These are phyloP conservation scores for Parasarocladium wereldwijsianum DNA, from an alignment of 2,329 filamentous ascomycete species.

Conservation along the genomic window DNA sequence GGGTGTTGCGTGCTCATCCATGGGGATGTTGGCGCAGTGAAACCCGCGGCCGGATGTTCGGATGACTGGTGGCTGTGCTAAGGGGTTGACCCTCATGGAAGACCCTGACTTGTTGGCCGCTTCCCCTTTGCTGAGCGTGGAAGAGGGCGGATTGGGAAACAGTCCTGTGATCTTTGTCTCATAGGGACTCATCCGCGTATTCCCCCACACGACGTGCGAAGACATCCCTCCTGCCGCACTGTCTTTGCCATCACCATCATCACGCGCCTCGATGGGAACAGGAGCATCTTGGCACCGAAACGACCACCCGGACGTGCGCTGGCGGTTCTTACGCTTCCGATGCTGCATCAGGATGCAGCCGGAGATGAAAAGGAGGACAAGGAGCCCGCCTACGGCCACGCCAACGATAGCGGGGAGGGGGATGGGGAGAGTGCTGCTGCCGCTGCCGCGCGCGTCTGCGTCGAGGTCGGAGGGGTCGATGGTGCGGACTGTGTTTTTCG, in stretches of 20 bases:
- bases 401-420: conserved; percentile 26
- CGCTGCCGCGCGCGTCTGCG: not conserved
- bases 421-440: conserved; percentile 8
- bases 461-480: conserved; percentile 15
- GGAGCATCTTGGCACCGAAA: conserved; percentile 34
- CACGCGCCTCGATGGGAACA: not conserved
- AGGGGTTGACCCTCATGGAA: not conserved
- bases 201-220: not conserved
- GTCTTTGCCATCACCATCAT: not conserved
- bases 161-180: conserved; percentile 2
- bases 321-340: conserved; percentile 27
- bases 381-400: conserved; percentile 24
- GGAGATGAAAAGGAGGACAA: conserved; percentile 20
- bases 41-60: conserved; percentile 2
- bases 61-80: not conserved
- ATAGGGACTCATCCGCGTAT: conserved; percentile 1
- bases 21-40: not conserved
- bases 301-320: conserved; percentile 26
- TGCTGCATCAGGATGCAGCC: conserved; percentile 28
- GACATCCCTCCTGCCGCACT: not conserved
- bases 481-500: conserved; percentile 15
- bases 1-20: conserved; percentile 1
- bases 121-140: not conserved
- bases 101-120: not conserved
- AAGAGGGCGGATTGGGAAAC: conserved; percentile 1